Conservation (phyloP, 257 asterid species). For the Primulina huaijiensis region DNA sequence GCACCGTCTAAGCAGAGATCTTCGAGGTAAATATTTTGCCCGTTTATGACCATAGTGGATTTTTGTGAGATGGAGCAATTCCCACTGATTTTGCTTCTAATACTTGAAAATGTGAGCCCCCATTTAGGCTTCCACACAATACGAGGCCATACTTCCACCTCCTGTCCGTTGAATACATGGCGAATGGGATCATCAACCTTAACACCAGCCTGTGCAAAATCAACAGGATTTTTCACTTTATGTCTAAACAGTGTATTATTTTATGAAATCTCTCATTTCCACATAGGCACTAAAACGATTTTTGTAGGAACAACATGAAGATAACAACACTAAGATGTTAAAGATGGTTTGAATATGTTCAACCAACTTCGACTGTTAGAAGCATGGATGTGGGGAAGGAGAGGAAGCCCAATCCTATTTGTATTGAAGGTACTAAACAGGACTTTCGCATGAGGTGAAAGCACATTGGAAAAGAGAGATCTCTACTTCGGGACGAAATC, state of each 20-base stretch:
- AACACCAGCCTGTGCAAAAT: conserved; percentile 76
- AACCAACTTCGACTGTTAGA: too few relatives aligned
- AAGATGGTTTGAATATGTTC: neutral
- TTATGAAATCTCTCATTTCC: conserved; percentile 8
- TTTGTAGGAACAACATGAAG: neutral
- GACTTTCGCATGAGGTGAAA: neutral
- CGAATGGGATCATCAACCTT: conserved; percentile 66
- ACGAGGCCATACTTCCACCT: conserved; percentile 95
- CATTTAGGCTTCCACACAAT: conserved; percentile 90
- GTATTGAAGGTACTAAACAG: neutral
- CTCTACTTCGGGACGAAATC: neutral
- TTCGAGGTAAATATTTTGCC: conserved; percentile 53
- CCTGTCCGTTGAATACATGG: conserved; percentile 70
- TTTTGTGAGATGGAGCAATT: conserved; percentile 60
- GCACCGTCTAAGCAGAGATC: conserved; percentile 87
- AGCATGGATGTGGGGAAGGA: too few relatives aligned
- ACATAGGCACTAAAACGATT: neutral
- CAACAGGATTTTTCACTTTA: conserved; percentile 7
- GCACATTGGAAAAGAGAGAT: neutral
- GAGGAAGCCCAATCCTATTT: too few relatives aligned
- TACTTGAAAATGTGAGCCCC: conserved; percentile 80
- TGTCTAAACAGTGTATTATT: conserved; percentile 1
- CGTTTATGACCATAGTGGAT: conserved; percentile 72
- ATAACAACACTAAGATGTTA: neutral
- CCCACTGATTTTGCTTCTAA: conserved; percentile 59